Conservation (phyloP, 2,329 filamentous ascomycete genomes). For the Trichoderma hamatum region DNA sequence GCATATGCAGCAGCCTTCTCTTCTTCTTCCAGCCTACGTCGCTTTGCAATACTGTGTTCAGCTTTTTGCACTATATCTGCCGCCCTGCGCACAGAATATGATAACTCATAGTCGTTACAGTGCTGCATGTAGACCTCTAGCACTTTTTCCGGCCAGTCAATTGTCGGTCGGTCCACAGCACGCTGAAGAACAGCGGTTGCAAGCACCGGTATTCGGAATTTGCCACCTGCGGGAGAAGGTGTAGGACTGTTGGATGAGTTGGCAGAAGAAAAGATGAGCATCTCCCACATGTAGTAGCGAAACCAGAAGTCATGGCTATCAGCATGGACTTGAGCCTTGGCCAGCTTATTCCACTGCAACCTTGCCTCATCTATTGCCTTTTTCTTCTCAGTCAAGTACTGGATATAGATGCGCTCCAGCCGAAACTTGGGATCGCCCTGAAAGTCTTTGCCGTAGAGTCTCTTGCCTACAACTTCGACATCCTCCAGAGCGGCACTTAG, state of each 20-base stretch:
- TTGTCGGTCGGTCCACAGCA: slow-evolving; percentile 62
- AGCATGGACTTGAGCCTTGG: slow-evolving; percentile 63
- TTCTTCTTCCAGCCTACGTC: slow-evolving; percentile 66
- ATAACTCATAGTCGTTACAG: slow-evolving; percentile 88
- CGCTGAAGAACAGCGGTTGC: slow-evolving; percentile 78
- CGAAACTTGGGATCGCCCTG: slow-evolving; percentile 87
- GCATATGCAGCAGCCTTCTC: slow-evolving; percentile 59
- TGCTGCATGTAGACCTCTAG: slow-evolving; percentile 75
- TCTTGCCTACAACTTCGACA: slow-evolving; percentile 76
- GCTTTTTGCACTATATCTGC: slow-evolving; percentile 73
- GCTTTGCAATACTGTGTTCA: slow-evolving; percentile 63
- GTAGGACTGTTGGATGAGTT: slow-evolving; percentile 53
- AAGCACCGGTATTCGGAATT: slow-evolving; percentile 65
- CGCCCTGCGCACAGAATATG: slow-evolving; percentile 72
- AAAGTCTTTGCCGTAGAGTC: slow-evolving; percentile 73
- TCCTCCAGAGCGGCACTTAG: slow-evolving; percentile 85
- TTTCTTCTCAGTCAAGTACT: slow-evolving; percentile 85
- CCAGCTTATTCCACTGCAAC: slow-evolving; percentile 73
- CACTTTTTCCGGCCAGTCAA: slow-evolving; percentile 78
- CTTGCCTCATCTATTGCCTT: slow-evolving; percentile 77
- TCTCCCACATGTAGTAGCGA: slow-evolving; percentile 89
- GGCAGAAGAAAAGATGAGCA: slow-evolving; percentile 62
- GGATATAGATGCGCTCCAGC: slow-evolving; percentile 88
- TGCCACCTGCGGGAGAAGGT: slow-evolving; percentile 49
- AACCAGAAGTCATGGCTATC: slow-evolving; percentile 93